Conservation (phyloP, 202 grass and related monocot species). For the Brachypodium distachyon region DNA sequence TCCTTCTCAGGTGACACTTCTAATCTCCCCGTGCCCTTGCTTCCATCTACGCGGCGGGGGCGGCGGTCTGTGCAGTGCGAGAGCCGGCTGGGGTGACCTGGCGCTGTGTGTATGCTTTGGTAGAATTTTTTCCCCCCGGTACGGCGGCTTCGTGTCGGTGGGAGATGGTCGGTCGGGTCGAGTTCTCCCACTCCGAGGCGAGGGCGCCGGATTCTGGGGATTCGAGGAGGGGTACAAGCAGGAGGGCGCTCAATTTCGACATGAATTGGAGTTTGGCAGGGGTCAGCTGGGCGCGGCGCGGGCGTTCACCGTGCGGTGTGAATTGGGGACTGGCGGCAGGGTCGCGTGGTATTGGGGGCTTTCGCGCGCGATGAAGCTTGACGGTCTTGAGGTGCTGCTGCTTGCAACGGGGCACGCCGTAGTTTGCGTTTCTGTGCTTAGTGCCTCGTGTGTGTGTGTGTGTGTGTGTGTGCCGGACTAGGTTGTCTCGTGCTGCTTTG, state of each 20-base stretch:
- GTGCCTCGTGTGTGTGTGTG: not conserved
- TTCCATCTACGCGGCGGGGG: not conserved
- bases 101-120: not conserved
- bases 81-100: not conserved
- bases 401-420: not conserved
- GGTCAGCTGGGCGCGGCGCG: not conserved
- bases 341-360: not conserved
- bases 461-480: not conserved
- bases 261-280: not conserved
- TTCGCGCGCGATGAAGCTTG: not conserved
- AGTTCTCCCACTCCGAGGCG: not conserved
- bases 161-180: not conserved
- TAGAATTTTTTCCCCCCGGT: not conserved
- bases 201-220: not conserved
- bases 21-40: not conserved
- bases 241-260: not conserved
- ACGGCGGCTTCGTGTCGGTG: not conserved
- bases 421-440: not conserved
- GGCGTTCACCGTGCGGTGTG: not conserved
- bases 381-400: not conserved
- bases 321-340: not conserved
- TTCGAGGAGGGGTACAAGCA: not conserved
- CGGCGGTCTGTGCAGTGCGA: not conserved
- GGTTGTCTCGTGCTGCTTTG: not conserved
- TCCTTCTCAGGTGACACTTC: not conserved